Conservation (phyloP, 2,329 filamentous ascomycete genomes). For the Fusarium sp. region DNA sequence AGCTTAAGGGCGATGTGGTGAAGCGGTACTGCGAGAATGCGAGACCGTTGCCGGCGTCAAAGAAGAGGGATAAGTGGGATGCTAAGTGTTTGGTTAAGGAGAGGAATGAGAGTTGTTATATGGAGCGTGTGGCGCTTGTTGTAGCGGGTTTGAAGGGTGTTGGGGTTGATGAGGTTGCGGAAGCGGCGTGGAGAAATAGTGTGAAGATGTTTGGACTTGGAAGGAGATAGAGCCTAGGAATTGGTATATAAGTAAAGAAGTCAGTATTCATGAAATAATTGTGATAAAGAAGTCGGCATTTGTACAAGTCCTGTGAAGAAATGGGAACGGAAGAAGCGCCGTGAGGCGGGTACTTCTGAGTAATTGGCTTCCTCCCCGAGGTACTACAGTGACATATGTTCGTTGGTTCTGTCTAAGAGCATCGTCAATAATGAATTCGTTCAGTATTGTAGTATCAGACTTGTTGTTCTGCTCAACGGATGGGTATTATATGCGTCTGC, state of each 20-base stretch:
- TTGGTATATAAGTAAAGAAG: neutral
- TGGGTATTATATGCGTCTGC: neutral
- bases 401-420: rapidly evolving
- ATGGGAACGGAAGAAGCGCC: neutral
- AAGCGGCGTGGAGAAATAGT: conserved; percentile 51
- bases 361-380: neutral
- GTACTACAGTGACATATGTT: no score
- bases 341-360: neutral
- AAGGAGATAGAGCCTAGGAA: conserved; percentile 6
- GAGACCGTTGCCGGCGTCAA: conserved; percentile 49
- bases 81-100: conserved; percentile 58
- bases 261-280: neutral
- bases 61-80: conserved; percentile 61
- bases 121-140: conserved; percentile 57
- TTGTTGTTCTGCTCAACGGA: neutral
- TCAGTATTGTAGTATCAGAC: neutral
- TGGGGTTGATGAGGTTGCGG: conserved; percentile 53
- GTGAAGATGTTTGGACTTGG: conserved; percentile 45
- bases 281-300: neutral
- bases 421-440: rapidly evolving
- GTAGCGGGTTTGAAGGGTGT: conserved; percentile 59
- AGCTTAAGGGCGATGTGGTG: conserved; percentile 42
- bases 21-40: conserved; percentile 54
- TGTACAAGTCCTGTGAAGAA: neutral
- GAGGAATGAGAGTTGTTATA: conserved; percentile 60